Base-by-base conservation (phyloP, 495 filamentous ascomycete species). In the Xylaria grammica region DNA sequence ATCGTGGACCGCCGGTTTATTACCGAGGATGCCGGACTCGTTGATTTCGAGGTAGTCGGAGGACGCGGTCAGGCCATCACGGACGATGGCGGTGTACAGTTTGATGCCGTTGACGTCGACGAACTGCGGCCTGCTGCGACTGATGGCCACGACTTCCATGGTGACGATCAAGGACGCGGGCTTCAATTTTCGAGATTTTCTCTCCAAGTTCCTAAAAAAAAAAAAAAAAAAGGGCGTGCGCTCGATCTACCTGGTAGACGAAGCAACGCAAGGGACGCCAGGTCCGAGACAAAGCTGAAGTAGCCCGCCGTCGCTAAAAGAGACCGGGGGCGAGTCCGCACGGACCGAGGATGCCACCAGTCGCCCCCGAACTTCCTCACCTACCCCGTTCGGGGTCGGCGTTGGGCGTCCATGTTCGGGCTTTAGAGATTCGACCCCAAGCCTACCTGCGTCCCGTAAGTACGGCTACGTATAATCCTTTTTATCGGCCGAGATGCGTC, bases 111-210 rank as follows among this genome's bases (percentile, higher is more conserved):
- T 32, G 59, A 62, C 48, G 19, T 51, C 6, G 45, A 50, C 26
- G 32, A 13, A 42, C 19, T 44, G 29, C 22, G 59, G 59, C 32
- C n/a, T 62, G 19, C 30, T 34, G 15, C 13, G 19, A n/a, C 59
- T 62, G 9, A 62, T 46, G 30, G 59, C 59, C 40, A 62, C 34
- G 32, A 62, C 59, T 8, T 62, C 59, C 59, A 62, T 62, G 13
- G 11, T 50, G 17, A 36, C 34, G 11, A 36, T n/a, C n/a, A n/a
- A n/a, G n/a, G n/a, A n/a, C n/a, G n/a, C n/a, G n/a, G n/a, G n/a
- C n/a, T n/a, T n/a, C n/a, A n/a, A n/a, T n/a, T n/a, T n/a, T n/a
- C n/a, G n/a, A n/a, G n/a, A n/a, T n/a, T n/a, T n/a, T n/a, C n/a
- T n/a, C n/a, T n/a, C n/a, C n/a, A n/a, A n/a, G n/a, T n/a, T n/a